Evolutionary conservation across 179 eudicot species (phyloP).

Genomic region (Beta macrorhiza): DNA sequence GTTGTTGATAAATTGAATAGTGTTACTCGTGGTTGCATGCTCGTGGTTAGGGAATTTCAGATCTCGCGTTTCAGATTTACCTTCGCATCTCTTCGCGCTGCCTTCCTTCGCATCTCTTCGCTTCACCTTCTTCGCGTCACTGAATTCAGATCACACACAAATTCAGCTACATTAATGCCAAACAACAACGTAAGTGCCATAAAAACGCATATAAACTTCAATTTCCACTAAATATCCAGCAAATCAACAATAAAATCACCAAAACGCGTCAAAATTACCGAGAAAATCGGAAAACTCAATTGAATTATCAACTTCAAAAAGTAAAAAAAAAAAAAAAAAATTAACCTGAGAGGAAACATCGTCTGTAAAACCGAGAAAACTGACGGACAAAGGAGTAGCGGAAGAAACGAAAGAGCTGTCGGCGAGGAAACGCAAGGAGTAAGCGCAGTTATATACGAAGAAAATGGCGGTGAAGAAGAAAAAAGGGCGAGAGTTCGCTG

Average conservation of each 20-base stretch:
- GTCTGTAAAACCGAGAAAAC: constrained; percentile 15
- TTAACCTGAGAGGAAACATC: constrained; percentile 28
- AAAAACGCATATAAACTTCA: not conserved
- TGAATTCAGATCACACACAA: not conserved
- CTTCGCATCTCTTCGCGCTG: no score
- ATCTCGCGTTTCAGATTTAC: no score
- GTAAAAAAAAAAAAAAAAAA: not conserved
- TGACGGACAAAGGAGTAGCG: not conserved
- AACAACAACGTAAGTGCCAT: not conserved
- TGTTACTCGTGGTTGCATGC: no score
- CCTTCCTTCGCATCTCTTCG: no score
- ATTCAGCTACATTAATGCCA: not conserved
- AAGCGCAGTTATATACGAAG: constrained; percentile 19
- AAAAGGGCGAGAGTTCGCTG: constrained; percentile 30
- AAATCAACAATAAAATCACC: not conserved
- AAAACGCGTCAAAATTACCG: not conserved
- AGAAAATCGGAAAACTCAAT: not conserved
- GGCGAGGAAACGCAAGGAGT: constrained; percentile 26
- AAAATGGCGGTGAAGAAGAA: constrained; percentile 16
- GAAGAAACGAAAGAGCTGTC: not conserved
- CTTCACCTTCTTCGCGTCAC: no score
- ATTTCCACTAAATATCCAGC: not conserved
- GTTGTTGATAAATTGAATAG: no score
- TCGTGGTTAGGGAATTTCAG: no score
- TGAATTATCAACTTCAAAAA: no score